Evolutionary conservation across 2,329 filamentous ascomycete genomes (phyloP).

Genomic region (Fusarium sp.): DNA sequence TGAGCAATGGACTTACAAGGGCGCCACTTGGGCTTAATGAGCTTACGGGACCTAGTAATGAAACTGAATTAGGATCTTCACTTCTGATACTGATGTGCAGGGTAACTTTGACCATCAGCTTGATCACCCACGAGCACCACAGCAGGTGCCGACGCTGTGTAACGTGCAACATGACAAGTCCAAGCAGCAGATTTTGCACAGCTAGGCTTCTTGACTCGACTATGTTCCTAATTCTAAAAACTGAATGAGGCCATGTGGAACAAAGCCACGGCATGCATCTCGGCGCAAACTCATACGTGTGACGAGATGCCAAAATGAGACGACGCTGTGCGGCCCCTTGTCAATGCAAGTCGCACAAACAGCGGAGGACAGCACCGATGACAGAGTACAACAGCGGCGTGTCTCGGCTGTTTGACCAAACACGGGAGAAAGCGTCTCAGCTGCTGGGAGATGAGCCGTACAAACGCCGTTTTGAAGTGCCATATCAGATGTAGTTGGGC

Average conservation of each 20-base stretch:
- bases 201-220: conserved; percentile 24
- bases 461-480: conserved; percentile 24
- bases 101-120: conserved; percentile 29
- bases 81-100: conserved; percentile 21
- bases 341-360: conserved; percentile 31
- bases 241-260: conserved; percentile 13
- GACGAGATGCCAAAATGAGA: conserved; percentile 34
- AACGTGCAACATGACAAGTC: conserved; percentile 18
- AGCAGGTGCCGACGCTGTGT: conserved; percentile 19
- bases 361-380: conserved; percentile 30
- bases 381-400: conserved; percentile 32
- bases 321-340: conserved; percentile 24
- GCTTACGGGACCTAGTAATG: background rate
- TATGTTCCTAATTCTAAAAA: background rate
- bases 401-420: conserved; percentile 45
- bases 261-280: conserved; percentile 23
- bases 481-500: conserved; percentile 10
- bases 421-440: conserved; percentile 36
- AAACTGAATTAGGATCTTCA: conserved; percentile 38
- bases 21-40: conserved; percentile 6
- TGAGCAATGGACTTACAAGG: background rate
- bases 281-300: conserved; percentile 29
- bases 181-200: conserved; percentile 1
- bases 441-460: conserved; percentile 16
- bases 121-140: conserved; percentile 8